These are phyloP conservation scores for Pythium graminicola DNA, from an alignment of 352 stramenopile species.

Conservation along the genomic window DNA sequence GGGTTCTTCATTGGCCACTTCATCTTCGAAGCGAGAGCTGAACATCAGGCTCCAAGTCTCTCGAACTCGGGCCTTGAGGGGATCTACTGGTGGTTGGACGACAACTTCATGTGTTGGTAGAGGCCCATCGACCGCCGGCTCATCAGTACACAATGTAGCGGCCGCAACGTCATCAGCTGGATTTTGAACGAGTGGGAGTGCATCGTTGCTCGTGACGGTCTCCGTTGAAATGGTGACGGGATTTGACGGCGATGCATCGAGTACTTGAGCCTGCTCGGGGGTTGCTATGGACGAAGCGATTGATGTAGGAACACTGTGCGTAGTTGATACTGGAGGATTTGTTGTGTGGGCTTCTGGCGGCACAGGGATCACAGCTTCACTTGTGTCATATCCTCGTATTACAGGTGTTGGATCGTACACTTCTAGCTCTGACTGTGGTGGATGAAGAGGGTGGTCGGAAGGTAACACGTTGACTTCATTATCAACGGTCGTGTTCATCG, in stretches of 20 bases:
- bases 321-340: not conserved
- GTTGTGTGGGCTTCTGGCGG: not conserved
- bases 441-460: no score
- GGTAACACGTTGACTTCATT: no score
- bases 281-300: not conserved
- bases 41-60: slow-evolving; percentile 50
- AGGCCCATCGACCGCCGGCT: not conserved
- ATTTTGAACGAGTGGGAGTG: no score
- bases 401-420: slow-evolving; percentile 12
- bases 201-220: no score
- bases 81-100: slow-evolving; percentile 13
- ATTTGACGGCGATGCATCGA: no score
- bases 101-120: not conserved
- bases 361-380: not conserved
- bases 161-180: no score
- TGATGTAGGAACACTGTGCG: not conserved
- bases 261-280: no score
- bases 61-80: slow-evolving; percentile 34
- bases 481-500: no score
- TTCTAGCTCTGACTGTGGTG: not conserved
- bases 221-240: no score
- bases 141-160: no score
- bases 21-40: slow-evolving; percentile 46
- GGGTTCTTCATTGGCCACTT: slow-evolving; percentile 6
- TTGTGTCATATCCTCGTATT: slow-evolving; percentile 3